Base-by-base conservation (phyloP, 352 stramenopile genomes). In the Albugo candida region DNA sequence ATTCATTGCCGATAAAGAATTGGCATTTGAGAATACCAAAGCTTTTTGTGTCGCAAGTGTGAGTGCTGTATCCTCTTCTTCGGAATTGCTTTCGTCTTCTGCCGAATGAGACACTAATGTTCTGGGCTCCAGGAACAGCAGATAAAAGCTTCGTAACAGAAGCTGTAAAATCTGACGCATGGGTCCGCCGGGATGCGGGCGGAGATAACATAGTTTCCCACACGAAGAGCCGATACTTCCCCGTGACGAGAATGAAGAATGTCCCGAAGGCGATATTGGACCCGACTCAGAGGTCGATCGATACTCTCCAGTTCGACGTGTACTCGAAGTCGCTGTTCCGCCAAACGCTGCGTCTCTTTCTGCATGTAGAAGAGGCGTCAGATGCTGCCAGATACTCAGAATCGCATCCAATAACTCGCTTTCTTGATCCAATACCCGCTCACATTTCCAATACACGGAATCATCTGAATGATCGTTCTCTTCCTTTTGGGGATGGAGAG, bases 131-230 rank as follows among this genome's bases (percentile, higher is more conserved):
- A 77, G 60, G 2, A 86, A 55, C 41, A 83, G 53, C 38, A 83
- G 56, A 45, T 89, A 81, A 45, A 89, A 77, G 20, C 64, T 77
- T 4, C 76, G 65, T 11, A 89, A 55, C 8, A 89, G 45, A 5
- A 89, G 52, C 42, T 83, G 73, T 13, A 89, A 55, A 36, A 86
- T 77, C 53, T 89, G 76, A 5, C 76, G 73, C 76, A 89, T 89
- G 5, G 76, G 69, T 1, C 76, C 73, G 37, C 76, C 76, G 40
- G 76, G 76, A 48, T 86, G 75, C 10, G 74, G 76, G 14, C 71
- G 20, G 8, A 43, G 38, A 43, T 24, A 43, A 19, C 8, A 43
- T 3, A 8, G 8, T 24, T 43, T 24, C 38, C 3, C 17, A 3
- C 3, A 43, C 3, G 38, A 43, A 8, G 38, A 43, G 8, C 17